These are phyloP conservation scores for Olyra latifolia DNA, from an alignment of 176 grass and related monocot species.

Conservation along the genomic window DNA sequence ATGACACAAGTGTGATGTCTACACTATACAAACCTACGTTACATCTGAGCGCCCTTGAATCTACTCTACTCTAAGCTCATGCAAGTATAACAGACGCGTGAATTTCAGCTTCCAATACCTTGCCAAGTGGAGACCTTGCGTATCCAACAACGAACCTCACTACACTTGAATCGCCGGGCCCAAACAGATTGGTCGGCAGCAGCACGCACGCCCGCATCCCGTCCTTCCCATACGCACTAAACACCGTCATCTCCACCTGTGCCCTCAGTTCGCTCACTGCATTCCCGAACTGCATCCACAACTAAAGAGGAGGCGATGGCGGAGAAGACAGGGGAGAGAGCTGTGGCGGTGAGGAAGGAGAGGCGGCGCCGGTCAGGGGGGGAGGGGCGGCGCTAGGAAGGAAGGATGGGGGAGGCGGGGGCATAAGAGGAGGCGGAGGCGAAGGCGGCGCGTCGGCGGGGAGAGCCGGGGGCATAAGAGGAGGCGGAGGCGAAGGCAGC, in stretches of 20 bases:
- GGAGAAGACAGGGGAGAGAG: too few relatives aligned
- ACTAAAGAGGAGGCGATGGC: too few relatives aligned
- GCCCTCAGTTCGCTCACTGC: conserved; percentile 65
- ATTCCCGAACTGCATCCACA: conserved; percentile 53
- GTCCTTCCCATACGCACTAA: conserved; percentile 55
- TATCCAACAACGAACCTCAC: conserved; percentile 55
- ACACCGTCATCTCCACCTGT: conserved; percentile 83
- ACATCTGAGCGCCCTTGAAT: background rate
- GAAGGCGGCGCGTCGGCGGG: too few relatives aligned
- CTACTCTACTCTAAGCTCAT: background rate
- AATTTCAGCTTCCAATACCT: conserved; percentile 51
- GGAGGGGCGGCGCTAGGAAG: too few relatives aligned
- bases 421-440: too few relatives aligned
- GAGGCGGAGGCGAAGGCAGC: too few relatives aligned
- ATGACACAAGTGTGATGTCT: background rate
- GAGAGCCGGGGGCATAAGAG: too few relatives aligned
- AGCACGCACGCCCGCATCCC: conserved; percentile 72
- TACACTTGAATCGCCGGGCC: conserved; percentile 67
- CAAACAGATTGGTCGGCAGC: conserved; percentile 81
- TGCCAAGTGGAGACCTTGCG: conserved; percentile 54
- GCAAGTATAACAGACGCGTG: too few relatives aligned
- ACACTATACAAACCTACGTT: background rate
- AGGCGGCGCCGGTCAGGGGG: too few relatives aligned
- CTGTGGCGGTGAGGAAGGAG: too few relatives aligned
- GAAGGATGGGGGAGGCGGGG: too few relatives aligned